Evolutionary conservation across 129 eudicot genomes (phyloP).

Genomic region (Helianthus annuus): DNA sequence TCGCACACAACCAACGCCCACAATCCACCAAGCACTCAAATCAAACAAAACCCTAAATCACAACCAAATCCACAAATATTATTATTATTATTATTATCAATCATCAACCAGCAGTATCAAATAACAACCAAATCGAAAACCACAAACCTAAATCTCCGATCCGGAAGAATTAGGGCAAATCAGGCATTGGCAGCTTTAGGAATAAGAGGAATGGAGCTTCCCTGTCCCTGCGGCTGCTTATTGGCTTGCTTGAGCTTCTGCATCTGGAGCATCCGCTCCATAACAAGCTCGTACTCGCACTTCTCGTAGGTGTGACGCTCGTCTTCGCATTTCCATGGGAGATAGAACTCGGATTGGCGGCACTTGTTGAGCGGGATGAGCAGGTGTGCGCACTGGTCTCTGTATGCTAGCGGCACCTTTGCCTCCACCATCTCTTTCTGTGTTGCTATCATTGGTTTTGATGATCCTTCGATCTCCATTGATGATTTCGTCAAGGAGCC

Average conservation of each 20-base stretch:
- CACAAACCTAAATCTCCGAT: constrained; percentile 26
- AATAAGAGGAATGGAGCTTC: constrained; percentile 44
- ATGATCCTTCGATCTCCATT: constrained; percentile 73
- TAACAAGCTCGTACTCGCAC: constrained; percentile 87
- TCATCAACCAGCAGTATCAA: not conserved
- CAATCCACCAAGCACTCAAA: not conserved
- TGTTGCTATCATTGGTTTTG: constrained; percentile 83
- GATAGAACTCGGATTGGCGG: constrained; percentile 69
- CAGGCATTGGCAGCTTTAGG: constrained; percentile 74
- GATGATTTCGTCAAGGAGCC: not conserved
- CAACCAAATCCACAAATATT: not conserved
- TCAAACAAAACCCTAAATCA: not conserved
- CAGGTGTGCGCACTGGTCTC: constrained; percentile 87
- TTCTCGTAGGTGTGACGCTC: constrained; percentile 86
- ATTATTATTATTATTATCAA: not conserved
- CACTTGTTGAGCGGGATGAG: constrained; percentile 86
- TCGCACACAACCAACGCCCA: not conserved
- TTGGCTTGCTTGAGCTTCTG: constrained; percentile 43
- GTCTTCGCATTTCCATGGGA: constrained; percentile 90
- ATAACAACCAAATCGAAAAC: not conserved
- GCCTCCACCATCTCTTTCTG: constrained; percentile 75
- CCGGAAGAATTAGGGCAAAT: constrained; percentile 9
- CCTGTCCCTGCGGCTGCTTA: constrained; percentile 15
- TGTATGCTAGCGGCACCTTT: constrained; percentile 61
- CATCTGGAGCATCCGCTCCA: constrained; percentile 94